phyloP scores from a whole-genome alignment of 805 yeast species.

The Ogataea paradorogensis region DNA sequence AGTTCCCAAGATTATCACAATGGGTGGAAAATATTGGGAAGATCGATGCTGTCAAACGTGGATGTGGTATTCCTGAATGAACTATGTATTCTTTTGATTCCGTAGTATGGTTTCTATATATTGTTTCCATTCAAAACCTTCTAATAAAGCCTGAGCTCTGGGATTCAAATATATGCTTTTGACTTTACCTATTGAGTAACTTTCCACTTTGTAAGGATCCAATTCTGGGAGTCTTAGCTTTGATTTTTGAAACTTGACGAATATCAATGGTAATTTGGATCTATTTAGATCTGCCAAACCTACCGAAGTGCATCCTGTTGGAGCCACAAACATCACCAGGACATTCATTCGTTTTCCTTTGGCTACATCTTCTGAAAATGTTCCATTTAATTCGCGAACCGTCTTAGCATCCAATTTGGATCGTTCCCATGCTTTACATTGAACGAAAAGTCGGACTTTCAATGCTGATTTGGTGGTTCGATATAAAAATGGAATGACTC shows the following conservation, averaged over 20 bases:
- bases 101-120: slow-evolving; percentile 15
- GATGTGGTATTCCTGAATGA: slow-evolving; percentile 20
- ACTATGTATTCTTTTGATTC: slow-evolving; percentile 8
- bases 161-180: slow-evolving; percentile 38
- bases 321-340: slow-evolving; percentile 45
- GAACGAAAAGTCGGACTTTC: slow-evolving; percentile 45
- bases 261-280: slow-evolving; percentile 45
- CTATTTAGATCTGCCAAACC: slow-evolving; percentile 45
- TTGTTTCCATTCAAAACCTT: slow-evolving; percentile 36
- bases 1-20: slow-evolving; percentile 39
- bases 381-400: slow-evolving; percentile 54
- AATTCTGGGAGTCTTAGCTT: slow-evolving; percentile 16
- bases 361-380: slow-evolving; percentile 35
- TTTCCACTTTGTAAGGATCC: slow-evolving; percentile 32
- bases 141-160: slow-evolving; percentile 34
- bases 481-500: neutral
- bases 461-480: slow-evolving; percentile 11
- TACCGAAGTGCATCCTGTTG: slow-evolving; percentile 45
- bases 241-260: slow-evolving; percentile 39
- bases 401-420: slow-evolving; percentile 43
- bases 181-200: slow-evolving; percentile 40
- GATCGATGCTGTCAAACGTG: slow-evolving; percentile 36
- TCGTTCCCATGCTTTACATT: slow-evolving; percentile 49
- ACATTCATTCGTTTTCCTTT: slow-evolving; percentile 1
- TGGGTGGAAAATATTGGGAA: slow-evolving; percentile 39